Percentiles rank a stretch among this genome's conserved stretches.
These are phyloP conservation scores for Russula foetens DNA, from an alignment of 768 basidiomycete species.

Conservation along the genomic window DNA sequence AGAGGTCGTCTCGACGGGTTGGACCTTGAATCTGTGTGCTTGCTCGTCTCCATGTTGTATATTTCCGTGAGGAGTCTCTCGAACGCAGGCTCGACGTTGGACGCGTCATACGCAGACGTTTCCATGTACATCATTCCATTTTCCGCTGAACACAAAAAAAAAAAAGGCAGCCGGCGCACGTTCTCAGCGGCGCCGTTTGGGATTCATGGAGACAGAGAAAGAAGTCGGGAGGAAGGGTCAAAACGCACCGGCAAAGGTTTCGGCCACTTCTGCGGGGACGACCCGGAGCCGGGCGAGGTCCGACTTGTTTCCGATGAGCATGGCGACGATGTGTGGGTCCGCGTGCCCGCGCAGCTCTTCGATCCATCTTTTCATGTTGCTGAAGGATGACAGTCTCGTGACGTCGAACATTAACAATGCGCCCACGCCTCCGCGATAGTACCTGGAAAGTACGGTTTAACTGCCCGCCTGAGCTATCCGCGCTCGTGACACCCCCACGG, in stretches of 20 bases:
- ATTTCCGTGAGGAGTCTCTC: constrained; percentile 95
- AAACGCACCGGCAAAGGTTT: constrained; percentile 72
- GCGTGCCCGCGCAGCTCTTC: constrained; percentile 96
- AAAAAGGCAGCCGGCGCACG: neutral
- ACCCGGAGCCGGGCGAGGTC: constrained; percentile 96
- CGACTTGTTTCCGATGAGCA: constrained; percentile 97
- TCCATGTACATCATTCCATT: constrained; percentile 93
- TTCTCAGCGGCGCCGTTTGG: neutral
- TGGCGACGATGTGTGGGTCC: constrained; percentile 86
- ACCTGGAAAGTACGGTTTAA: constrained; percentile 37
- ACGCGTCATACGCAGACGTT: constrained; percentile 98
- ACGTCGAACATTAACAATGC: constrained; percentile 91
- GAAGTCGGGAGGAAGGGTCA: no score
- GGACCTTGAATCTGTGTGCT: constrained; percentile 75
- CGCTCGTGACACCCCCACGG: neutral
- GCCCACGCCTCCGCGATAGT: constrained; percentile 94
- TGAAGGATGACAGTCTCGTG: constrained; percentile 88
- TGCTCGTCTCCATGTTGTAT: constrained; percentile 94
- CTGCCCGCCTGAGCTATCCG: no score
- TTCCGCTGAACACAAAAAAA: constrained; percentile 41
- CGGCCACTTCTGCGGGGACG: constrained; percentile 95
- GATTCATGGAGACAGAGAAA: neutral
- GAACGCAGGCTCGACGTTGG: constrained; percentile 96
- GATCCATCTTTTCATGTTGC: constrained; percentile 90
- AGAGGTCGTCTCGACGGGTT: neutral